These are phyloP conservation scores for Tolypocladium tropicale DNA, from an alignment of 2,329 filamentous ascomycete species.

Conservation along the genomic window DNA sequence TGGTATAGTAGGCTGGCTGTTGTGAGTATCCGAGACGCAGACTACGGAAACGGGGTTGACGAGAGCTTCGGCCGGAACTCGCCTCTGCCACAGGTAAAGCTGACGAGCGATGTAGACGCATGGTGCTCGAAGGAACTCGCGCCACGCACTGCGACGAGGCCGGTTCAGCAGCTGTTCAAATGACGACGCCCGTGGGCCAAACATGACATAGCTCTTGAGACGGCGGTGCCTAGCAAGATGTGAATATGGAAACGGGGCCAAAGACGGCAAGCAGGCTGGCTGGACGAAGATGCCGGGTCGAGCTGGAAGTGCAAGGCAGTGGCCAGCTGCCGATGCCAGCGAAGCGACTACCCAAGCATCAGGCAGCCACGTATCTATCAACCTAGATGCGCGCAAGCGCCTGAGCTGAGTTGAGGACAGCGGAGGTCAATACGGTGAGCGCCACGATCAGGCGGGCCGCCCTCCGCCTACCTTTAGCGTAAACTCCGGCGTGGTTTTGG, in stretches of 20 bases:
- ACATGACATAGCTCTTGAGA: not conserved
- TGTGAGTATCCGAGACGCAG: slow-evolving; percentile 37
- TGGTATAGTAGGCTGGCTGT: slow-evolving; percentile 24
- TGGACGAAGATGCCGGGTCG: too few relatives aligned
- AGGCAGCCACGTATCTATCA: too few relatives aligned
- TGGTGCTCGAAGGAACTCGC: not conserved
- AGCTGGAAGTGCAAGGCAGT: too few relatives aligned
- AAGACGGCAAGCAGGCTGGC: too few relatives aligned
- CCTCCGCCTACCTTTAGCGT: not conserved
- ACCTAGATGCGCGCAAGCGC: too few relatives aligned
- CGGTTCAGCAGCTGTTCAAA: not conserved
- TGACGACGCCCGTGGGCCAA: not conserved
- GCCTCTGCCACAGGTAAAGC: not conserved
- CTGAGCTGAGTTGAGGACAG: not conserved
- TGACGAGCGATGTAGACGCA: not conserved
- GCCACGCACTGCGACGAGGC: not conserved
- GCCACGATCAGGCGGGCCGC: not conserved
- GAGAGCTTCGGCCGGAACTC: not conserved
- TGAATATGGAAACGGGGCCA: not conserved
- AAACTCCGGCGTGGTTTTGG: too few relatives aligned
- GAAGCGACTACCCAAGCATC: too few relatives aligned
- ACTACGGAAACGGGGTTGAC: slow-evolving; percentile 17
- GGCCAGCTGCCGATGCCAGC: too few relatives aligned
- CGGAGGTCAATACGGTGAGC: not conserved
- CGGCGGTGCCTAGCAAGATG: not conserved